A percentile compares a stretch with the other conserved stretches of the same genome.
Conservation (phyloP, 2,329 filamentous ascomycete species). For the Colletotrichum camelliae region DNA sequence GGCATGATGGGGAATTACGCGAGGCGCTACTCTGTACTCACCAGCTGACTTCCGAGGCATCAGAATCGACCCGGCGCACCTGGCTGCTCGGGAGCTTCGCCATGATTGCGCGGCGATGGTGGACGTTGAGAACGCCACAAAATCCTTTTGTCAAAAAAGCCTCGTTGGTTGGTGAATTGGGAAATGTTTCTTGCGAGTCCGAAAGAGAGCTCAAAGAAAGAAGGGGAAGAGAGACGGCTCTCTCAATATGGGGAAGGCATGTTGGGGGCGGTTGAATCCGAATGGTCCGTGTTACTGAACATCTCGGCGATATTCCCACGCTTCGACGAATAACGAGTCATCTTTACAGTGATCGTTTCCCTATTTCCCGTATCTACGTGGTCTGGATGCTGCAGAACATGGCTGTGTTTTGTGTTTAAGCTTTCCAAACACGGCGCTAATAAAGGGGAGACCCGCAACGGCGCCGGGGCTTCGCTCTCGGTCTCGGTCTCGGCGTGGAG, state of each 20-base stretch:
- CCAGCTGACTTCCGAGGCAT: conserved; percentile 1
- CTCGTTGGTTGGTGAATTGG: not conserved
- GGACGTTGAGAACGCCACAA: not conserved
- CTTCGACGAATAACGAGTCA: not conserved
- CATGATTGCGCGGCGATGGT: not conserved
- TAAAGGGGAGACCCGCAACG: not conserved
- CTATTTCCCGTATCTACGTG: not conserved
- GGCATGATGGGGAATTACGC: not conserved
- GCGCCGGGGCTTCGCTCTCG: not conserved
- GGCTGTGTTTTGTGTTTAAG: not conserved
- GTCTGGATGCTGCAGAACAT: not conserved
- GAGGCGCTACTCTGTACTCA: not conserved
- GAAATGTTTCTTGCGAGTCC: not conserved
- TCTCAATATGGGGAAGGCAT: not conserved
- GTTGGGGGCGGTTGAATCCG: not conserved
- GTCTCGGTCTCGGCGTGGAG: not conserved
- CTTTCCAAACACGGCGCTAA: not conserved
- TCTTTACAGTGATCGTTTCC: not conserved
- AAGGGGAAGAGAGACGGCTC: not conserved
- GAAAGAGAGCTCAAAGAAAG: not conserved
- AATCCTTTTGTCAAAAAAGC: not conserved
- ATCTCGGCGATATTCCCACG: not conserved
- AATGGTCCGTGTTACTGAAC: not conserved
- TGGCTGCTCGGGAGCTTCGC: conserved; percentile 11
- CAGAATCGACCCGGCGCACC: conserved; percentile 9